A percentile compares a stretch with the other conserved stretches of the same genome.
phyloP scores from a whole-genome alignment of 345 rosid species.

The Arabidopsis suecica region DNA sequence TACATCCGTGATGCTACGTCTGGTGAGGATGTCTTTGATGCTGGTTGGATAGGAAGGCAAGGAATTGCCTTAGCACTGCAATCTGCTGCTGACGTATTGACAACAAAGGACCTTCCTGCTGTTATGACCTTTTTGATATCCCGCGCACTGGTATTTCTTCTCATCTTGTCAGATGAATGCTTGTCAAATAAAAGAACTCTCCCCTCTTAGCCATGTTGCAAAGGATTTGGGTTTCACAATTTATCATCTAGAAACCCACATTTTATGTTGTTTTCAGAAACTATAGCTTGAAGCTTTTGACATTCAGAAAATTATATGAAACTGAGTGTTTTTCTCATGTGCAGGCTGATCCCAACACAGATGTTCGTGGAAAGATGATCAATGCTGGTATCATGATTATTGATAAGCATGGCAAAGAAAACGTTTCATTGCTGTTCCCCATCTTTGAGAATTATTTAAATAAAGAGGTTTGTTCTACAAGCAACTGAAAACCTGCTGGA shows the following conservation, averaged over 20 bases:
- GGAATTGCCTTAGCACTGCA: slow-evolving; percentile 90
- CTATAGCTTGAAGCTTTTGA: slow-evolving; percentile 7
- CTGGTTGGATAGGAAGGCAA: slow-evolving; percentile 94
- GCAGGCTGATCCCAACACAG: slow-evolving; percentile 96
- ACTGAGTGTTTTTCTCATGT: slow-evolving; percentile 26
- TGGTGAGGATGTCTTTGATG: slow-evolving; percentile 67
- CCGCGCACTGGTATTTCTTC: slow-evolving; percentile 77
- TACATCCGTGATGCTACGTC: slow-evolving; percentile 74
- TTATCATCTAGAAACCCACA: slow-evolving; percentile 3
- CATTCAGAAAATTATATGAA: slow-evolving; percentile 4
- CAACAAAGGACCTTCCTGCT: slow-evolving; percentile 95
- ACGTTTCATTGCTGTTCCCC: slow-evolving; percentile 89
- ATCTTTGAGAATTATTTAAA: slow-evolving; percentile 94
- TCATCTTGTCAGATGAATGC: slow-evolving; percentile 36
- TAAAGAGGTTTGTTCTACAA: slow-evolving; percentile 68
- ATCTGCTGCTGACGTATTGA: slow-evolving; percentile 90
- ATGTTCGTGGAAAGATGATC: slow-evolving; percentile 99
- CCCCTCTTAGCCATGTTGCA: slow-evolving; percentile 27
- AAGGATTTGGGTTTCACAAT: slow-evolving; percentile 6
- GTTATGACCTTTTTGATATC: slow-evolving; percentile 97
- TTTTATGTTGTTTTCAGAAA: slow-evolving; percentile 12
- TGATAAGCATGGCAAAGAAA: slow-evolving; percentile 90
- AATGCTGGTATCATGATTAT: slow-evolving; percentile 94
- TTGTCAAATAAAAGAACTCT: slow-evolving; percentile 1
- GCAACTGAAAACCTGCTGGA: slow-evolving; percentile 18